Conservation (phyloP, 192 early-diverging fungal species). For the Geosiphon pyriformis region DNA sequence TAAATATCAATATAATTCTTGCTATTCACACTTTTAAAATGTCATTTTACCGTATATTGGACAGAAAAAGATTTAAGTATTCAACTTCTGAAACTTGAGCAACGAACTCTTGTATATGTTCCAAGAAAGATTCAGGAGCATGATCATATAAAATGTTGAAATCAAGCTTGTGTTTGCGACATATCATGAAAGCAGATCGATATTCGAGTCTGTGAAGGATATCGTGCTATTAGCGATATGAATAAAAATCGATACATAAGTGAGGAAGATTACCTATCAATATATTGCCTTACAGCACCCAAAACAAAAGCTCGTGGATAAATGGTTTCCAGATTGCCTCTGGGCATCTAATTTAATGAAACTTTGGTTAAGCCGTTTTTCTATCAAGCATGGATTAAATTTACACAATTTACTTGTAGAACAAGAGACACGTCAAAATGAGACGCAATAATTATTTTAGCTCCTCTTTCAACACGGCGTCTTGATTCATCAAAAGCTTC, state of each 20-base stretch:
- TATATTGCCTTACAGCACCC: constrained; percentile 53
- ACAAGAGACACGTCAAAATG: constrained; percentile 64
- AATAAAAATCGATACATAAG: not conserved
- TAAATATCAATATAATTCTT: not conserved
- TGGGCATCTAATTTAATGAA: constrained; percentile 71
- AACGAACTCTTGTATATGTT: constrained; percentile 67
- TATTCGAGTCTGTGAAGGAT: constrained; percentile 52
- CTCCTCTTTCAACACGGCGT: constrained; percentile 87
- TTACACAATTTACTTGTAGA: constrained; percentile 64
- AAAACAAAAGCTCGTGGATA: constrained; percentile 86
- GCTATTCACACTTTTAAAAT: not conserved
- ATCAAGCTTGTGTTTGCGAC: constrained; percentile 89
- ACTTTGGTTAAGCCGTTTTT: too few species aligned
- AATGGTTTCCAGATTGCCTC: constrained; percentile 94
- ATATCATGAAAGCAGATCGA: constrained; percentile 69
- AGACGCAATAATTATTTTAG: constrained; percentile 75
- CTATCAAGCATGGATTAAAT: too few species aligned
- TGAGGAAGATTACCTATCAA: constrained; percentile 42
- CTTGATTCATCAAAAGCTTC: constrained; percentile 56
- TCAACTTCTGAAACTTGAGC: constrained; percentile 74
- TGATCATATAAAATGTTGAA: constrained; percentile 90
- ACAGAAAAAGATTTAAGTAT: constrained; percentile 86
- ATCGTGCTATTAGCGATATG: too few species aligned
- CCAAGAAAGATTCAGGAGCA: constrained; percentile 59
- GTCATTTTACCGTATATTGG: constrained; percentile 49